phyloP scores from a whole-genome alignment of 768 basidiomycete genomes.

The Psilocybe cyanescens region DNA sequence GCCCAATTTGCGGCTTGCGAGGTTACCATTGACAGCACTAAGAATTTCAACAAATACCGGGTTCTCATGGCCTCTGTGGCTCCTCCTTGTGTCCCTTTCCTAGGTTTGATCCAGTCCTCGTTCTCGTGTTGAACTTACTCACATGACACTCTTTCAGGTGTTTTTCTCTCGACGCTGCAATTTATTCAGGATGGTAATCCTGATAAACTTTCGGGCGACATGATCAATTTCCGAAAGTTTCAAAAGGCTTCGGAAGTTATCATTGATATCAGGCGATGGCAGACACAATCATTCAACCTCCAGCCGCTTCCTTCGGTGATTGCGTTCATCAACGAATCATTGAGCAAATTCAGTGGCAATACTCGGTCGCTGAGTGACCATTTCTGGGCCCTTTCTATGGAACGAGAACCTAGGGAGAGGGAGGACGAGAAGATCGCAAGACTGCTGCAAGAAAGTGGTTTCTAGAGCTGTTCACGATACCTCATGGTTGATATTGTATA shows the following conservation, averaged over 20 bases:
- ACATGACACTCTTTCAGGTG: constrained; percentile 55
- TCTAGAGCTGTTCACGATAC: constrained; percentile 35
- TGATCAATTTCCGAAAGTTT: constrained; percentile 96
- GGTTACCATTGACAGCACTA: constrained; percentile 88
- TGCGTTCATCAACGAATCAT: constrained; percentile 76
- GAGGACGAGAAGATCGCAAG: constrained; percentile 98
- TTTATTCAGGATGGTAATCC: constrained; percentile 98
- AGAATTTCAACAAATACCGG: constrained; percentile 93
- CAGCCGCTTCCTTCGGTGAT: constrained; percentile 68
- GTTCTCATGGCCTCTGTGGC: constrained; percentile 81
- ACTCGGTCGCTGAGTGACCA: constrained; percentile 70
- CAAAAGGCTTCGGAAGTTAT: constrained; percentile 96
- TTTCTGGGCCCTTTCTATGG: constrained; percentile 86
- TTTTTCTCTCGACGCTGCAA: constrained; percentile 95
- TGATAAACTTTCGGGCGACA: constrained; percentile 73
- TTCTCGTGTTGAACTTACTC: constrained; percentile 11
- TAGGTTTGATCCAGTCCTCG: constrained; percentile 58
- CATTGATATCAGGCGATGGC: constrained; percentile 95
- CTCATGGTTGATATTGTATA: constrained; percentile 11
- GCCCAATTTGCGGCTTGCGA: constrained; percentile 79
- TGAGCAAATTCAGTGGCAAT: constrained; percentile 67
- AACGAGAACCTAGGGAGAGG: constrained; percentile 92
- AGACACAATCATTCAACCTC: constrained; percentile 89
- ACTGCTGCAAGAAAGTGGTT: constrained; percentile 85
- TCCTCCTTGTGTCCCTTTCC: constrained; percentile 95